Base-by-base conservation (phyloP, 2,329 filamentous ascomycete species). In the Ampelomyces quisqualis region DNA sequence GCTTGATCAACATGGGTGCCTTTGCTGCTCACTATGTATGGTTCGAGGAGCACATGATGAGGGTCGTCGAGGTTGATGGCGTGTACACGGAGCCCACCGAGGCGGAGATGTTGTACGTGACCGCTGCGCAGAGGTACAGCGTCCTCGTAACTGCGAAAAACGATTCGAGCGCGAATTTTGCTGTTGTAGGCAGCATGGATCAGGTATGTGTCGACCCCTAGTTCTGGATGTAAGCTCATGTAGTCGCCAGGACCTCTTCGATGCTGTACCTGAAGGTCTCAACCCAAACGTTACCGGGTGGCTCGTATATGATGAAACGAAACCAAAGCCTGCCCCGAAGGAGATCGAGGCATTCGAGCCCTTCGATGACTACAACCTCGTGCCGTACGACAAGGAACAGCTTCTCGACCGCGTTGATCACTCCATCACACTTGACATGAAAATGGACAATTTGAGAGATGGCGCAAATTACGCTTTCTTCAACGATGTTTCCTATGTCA, bases 401-500 rank as follows among this genome's bases (percentile, higher is more conserved):
- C 71, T 85, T 2, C 76, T 84, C 4, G 74, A 77, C 1, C 71
- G 81, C 6, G 82, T 86, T 0, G 80, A 85, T 64, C 76, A 81
- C 48, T 73, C 72, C 2, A 73, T 93, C 24, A 77, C 77, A 29
- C 73, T 93, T 6, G 67, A 75, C 23, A 43, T 77, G 51, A 70
- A 70, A 45, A 86, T 87, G 79, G 76, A 82, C 55, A 82, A 85
- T 46, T 75, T 89, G 8, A 75, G 74, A 15, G 77, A 90, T 43
- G 86, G 86, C 1, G 79, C 78, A 1, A 75, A 73, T 66, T 88
- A 88, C 43, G 73, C 73, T 14, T 75, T 74, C 58, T 75, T 76
- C 68, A 90, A 91, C 73, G 83, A 87, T 65, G 80, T 88, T 49
- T 88, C 86, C 20, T 95, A 90, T 64, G 77, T 79, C 3, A 40